Evolutionary conservation across 2,329 filamentous ascomycete genomes (phyloP).

Genomic region (Penicillium sp.): DNA sequence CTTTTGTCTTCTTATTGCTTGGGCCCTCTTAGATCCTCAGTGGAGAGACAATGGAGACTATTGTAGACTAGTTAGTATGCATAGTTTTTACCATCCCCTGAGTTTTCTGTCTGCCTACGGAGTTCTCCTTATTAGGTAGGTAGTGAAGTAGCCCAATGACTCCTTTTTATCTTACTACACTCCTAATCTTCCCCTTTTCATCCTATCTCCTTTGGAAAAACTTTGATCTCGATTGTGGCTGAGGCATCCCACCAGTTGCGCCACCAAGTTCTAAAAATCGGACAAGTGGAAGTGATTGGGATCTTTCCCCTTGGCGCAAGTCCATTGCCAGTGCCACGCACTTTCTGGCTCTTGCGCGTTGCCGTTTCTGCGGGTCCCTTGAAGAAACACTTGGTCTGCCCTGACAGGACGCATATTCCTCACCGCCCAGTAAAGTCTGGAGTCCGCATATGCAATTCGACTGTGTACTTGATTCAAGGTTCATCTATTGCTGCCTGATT

Average conservation of each 20-base stretch:
- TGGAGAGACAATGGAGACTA: constrained; percentile 8
- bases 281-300: not conserved
- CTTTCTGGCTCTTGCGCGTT: not conserved
- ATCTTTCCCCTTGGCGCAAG: not conserved
- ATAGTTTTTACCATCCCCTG: not conserved
- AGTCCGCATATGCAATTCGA: too few species aligned
- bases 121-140: too few species aligned
- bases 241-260: not conserved
- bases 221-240: not conserved
- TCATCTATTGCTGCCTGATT: not conserved
- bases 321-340: not conserved
- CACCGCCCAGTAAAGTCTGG: too few species aligned
- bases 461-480: too few species aligned
- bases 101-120: not conserved
- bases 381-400: too few species aligned
- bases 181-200: not conserved
- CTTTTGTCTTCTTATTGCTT: not conserved
- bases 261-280: not conserved
- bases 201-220: too few species aligned
- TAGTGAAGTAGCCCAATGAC: too few species aligned
- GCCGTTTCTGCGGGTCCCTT: too few species aligned
- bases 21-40: constrained; percentile 1
- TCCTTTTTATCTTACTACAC: not conserved
- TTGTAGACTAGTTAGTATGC: constrained; percentile 4
- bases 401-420: too few species aligned